Percentiles rank a stretch among this genome's conserved stretches.
Evolutionary conservation across 2,329 filamentous ascomycete genomes (phyloP).

Genomic region (Alternaria postmessia): DNA sequence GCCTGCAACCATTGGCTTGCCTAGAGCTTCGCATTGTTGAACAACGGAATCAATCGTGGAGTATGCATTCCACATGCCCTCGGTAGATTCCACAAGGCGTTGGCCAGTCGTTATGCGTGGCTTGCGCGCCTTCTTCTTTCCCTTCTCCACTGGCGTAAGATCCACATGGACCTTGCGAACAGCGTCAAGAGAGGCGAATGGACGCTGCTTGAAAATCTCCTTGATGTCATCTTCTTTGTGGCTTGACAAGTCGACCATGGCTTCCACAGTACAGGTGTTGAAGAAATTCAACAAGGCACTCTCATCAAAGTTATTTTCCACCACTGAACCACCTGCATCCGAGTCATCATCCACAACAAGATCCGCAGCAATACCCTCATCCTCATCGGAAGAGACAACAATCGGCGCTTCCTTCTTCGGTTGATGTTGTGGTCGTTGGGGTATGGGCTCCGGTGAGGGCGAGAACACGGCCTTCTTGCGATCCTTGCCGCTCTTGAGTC

Average conservation of each 20-base stretch:
- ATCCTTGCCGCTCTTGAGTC: slow-evolving; percentile 58
- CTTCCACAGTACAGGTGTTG: slow-evolving; percentile 77
- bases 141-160: slow-evolving; percentile 37
- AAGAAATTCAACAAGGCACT: slow-evolving; percentile 77
- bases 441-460: slow-evolving; percentile 27
- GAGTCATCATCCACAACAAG: slow-evolving; percentile 54
- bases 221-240: slow-evolving; percentile 74
- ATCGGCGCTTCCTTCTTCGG: slow-evolving; percentile 19
- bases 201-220: slow-evolving; percentile 74
- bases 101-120: slow-evolving; percentile 67
- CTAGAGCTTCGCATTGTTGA: slow-evolving; percentile 75
- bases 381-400: slow-evolving; percentile 39
- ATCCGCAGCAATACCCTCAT: slow-evolving; percentile 47
- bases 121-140: slow-evolving; percentile 45
- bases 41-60: slow-evolving; percentile 85
- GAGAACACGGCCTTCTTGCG: slow-evolving; percentile 43
- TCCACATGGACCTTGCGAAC: slow-evolving; percentile 69
- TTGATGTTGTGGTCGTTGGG: slow-evolving; percentile 30
- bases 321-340: slow-evolving; percentile 49
- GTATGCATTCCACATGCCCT: slow-evolving; percentile 80
- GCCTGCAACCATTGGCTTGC: slow-evolving; percentile 69
- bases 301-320: slow-evolving; percentile 52
- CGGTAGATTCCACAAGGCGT: slow-evolving; percentile 70
- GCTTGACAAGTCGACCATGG: slow-evolving; percentile 82
- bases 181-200: slow-evolving; percentile 72